These are phyloP conservation scores for Melampsora americana DNA, from an alignment of 1,284 basidiomycete genomes.

Conservation along the genomic window DNA sequence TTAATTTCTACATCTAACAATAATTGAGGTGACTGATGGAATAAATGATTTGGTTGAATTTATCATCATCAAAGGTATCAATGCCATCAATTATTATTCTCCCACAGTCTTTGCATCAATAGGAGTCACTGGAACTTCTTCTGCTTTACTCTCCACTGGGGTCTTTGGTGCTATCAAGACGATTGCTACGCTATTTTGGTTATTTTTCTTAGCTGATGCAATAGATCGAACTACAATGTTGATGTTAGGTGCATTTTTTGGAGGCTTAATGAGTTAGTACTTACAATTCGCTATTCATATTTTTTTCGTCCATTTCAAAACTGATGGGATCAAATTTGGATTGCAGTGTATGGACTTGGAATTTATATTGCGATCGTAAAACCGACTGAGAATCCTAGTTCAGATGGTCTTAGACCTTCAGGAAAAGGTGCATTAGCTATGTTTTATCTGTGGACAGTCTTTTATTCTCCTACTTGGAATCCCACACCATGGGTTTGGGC, in stretches of 20 bases:
- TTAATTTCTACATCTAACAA: too few species aligned
- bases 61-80: slow-evolving; percentile 45
- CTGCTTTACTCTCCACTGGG: slow-evolving; percentile 70
- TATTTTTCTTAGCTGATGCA: slow-evolving; percentile 61
- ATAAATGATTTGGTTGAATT: slow-evolving; percentile 40
- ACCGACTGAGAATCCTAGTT: slow-evolving; percentile 30
- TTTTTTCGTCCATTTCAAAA: background rate
- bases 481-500: slow-evolving; percentile 48
- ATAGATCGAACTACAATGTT: slow-evolving; percentile 61
- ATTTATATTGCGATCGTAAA: slow-evolving; percentile 49
- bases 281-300: too few species aligned
- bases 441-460: slow-evolving; percentile 50
- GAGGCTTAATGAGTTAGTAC: slow-evolving; percentile 7
- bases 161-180: slow-evolving; percentile 75
- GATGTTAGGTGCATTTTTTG: slow-evolving; percentile 55
- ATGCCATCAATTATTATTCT: slow-evolving; percentile 63
- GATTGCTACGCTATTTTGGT: slow-evolving; percentile 68
- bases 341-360: slow-evolving; percentile 48
- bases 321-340: background rate
- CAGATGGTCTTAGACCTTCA: slow-evolving; percentile 33
- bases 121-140: slow-evolving; percentile 57
- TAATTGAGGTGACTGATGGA: slow-evolving; percentile 26
- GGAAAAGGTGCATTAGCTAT: slow-evolving; percentile 47
- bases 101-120: slow-evolving; percentile 66
- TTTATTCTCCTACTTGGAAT: slow-evolving; percentile 49